phyloP scores from a whole-genome alignment of 305 asterid species.

The Caryopteris hybrid region DNA sequence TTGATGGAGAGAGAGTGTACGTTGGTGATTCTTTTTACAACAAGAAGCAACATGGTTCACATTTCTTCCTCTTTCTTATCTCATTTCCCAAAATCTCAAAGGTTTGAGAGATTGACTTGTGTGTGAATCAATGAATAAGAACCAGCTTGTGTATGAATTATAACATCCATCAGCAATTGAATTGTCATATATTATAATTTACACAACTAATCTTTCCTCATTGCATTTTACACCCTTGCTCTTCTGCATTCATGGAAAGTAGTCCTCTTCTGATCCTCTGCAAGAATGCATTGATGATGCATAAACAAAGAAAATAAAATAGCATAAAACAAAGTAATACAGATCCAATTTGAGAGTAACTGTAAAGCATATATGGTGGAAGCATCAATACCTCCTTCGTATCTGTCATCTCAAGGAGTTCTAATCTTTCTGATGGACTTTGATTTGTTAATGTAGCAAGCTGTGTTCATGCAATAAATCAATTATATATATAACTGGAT shows the following conservation, averaged over 20 bases:
- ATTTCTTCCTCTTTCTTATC: neutral
- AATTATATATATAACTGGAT: neutral
- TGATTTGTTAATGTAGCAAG: constrained; percentile 69
- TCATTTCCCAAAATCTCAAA: constrained; percentile 5
- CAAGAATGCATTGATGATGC: constrained; percentile 10
- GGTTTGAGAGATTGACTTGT: constrained; percentile 23
- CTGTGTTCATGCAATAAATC: constrained; percentile 42
- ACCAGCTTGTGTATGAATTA: neutral
- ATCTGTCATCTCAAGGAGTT: constrained; percentile 74
- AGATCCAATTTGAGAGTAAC: neutral
- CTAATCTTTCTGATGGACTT: constrained; percentile 82
- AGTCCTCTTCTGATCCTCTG: constrained; percentile 84
- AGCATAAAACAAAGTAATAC: neutral
- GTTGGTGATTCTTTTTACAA: too few relatives aligned
- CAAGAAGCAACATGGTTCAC: neutral
- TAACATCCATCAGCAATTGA: constrained; percentile 7
- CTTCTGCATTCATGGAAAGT: constrained; percentile 75
- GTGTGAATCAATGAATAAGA: constrained; percentile 35
- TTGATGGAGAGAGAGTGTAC: too few relatives aligned
- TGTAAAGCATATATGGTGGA: too few relatives aligned
- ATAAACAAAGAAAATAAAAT: neutral
- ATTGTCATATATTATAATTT: constrained; percentile 7
- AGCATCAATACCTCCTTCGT: constrained; percentile 61
- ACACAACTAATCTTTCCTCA: constrained; percentile 24
- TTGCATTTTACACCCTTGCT: constrained; percentile 70